Base-by-base conservation (phyloP, 495 filamentous ascomycete genomes). In the Aspergillus bertholletiae region DNA sequence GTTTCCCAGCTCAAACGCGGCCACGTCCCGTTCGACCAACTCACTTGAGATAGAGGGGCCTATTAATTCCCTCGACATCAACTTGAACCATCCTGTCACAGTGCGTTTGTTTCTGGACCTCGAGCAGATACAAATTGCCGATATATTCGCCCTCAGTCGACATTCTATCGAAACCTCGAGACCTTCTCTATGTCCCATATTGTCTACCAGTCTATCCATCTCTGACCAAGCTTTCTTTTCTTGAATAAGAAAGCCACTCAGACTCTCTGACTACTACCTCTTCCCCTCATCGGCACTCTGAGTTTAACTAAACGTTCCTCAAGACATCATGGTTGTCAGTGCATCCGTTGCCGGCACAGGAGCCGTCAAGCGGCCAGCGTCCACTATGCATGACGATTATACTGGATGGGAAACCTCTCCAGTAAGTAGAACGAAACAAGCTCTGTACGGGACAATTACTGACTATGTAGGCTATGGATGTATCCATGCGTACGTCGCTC, bases 351-450 rank as follows among this genome's bases (percentile, higher is more conserved):
- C 64, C 3, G 51, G 60, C 49, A 60, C 58, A 48, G 65, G 66
- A 21, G 63, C 65, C 46, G 66, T 68, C 62, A 75, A 75, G 59
- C 59, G 73, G 28, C 65, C 73, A 26, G 61, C 64, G 28, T 75
- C 72, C 7, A 53, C 64, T 24, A 43, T 72, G 20, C 54, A 69
- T 11, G 68, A 70, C 54, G 65, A 66, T 7, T 62, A 52, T 21
- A 48, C 58, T 30, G 64, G 68, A n/a, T 75, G 73, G 73, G 71
- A 69, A 21, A 59, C 58, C 45, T 49, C 64, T 68, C 67, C 69
- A 43, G 73, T 75, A 46, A 62, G 73, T 68, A 8, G 12, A 17
- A 26, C 21, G 39, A 28, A 9, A 37, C 21, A 26, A 30, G 47
- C 41, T 21, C 24, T 20, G 15, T n/a, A 13, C 21, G n/a, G n/a